Percentiles rank a stretch among this genome's conserved stretches.
phyloP scores from a whole-genome alignment of 2,329 filamentous ascomycete species.

The Exophiala phaeomuriformis region DNA sequence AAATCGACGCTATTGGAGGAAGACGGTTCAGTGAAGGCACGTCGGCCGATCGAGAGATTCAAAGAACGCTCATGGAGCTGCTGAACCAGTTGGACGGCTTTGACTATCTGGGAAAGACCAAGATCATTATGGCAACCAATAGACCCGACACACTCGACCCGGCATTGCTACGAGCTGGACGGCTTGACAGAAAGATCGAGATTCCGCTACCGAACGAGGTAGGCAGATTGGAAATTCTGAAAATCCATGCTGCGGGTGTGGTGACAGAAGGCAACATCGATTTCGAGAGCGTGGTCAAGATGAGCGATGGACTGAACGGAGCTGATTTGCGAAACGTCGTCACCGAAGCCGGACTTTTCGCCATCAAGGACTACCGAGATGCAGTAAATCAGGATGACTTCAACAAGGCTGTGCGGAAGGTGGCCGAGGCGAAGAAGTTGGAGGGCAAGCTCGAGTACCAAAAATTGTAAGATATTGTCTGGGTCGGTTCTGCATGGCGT shows the following conservation, averaged over 20 bases:
- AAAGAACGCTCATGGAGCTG: conserved; percentile 96
- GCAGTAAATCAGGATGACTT: conserved; percentile 97
- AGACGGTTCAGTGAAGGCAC: conserved; percentile 95
- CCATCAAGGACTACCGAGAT: conserved; percentile 96
- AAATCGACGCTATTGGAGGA: conserved; percentile 97
- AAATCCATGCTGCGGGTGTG: conserved; percentile 87
- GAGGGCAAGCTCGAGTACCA: conserved; percentile 98
- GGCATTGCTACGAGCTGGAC: conserved; percentile 81
- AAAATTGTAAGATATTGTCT: conserved; percentile 59
- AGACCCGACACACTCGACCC: conserved; percentile 93
- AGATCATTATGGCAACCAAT: conserved; percentile 99
- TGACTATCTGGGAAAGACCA: conserved; percentile 98
- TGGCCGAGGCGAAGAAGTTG: conserved; percentile 94
- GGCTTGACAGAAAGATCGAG: conserved; percentile 95
- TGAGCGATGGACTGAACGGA: conserved; percentile 97
- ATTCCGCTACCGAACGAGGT: conserved; percentile 97
- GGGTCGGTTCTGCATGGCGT: conserved; percentile 1
- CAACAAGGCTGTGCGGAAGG: conserved; percentile 97
- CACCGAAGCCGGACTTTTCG: conserved; percentile 92
- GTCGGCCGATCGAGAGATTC: conserved; percentile 94
- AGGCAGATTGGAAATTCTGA: conserved; percentile 89
- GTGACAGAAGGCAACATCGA: conserved; percentile 91
- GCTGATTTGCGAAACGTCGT: conserved; percentile 96
- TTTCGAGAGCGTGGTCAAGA: conserved; percentile 98
- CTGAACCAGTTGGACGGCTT: conserved; percentile 98